Conservation (phyloP, 805 yeast species). For the Diddensiella caesifluorescens region DNA sequence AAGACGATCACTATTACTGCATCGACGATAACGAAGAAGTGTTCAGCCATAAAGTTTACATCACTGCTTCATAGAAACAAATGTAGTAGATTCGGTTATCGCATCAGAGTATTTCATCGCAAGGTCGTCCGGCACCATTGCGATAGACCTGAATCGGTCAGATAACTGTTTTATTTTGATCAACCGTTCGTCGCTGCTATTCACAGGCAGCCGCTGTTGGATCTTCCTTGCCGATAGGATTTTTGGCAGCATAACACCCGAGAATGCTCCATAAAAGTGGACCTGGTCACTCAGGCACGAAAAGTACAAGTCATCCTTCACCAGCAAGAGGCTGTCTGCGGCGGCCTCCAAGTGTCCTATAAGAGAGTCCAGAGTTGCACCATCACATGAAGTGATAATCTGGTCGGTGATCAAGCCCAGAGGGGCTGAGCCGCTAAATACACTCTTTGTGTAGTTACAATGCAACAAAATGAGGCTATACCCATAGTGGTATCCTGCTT, state of each 20-base stretch:
- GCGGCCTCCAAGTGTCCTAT: conserved; percentile 40
- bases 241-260: conserved; percentile 21
- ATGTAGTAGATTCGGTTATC: conserved; percentile 5
- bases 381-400: conserved; percentile 14
- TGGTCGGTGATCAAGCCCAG: conserved; percentile 8
- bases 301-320: conserved; percentile 51
- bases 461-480: conserved; percentile 46
- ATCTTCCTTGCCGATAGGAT: conserved; percentile 5
- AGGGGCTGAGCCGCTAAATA: conserved; percentile 1
- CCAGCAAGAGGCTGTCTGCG: conserved; percentile 37
- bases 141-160: conserved; percentile 11
- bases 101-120: conserved; percentile 17
- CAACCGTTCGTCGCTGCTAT: not conserved
- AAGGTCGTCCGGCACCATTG: conserved; percentile 15
- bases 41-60: conserved; percentile 30
- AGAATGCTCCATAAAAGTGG: conserved; percentile 39
- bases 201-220: conserved; percentile 1
- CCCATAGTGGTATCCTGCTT: conserved; percentile 61
- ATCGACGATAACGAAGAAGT: conserved; percentile 34
- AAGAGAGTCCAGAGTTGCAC: conserved; percentile 32
- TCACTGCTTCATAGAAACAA: not conserved
- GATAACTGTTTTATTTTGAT: conserved; percentile 8
- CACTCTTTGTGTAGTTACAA: conserved; percentile 26
- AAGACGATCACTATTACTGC: conserved; percentile 28
- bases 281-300: conserved; percentile 68